phyloP scores from a whole-genome alignment of 2,329 filamentous ascomycete genomes.

The Xylaria sp. region DNA sequence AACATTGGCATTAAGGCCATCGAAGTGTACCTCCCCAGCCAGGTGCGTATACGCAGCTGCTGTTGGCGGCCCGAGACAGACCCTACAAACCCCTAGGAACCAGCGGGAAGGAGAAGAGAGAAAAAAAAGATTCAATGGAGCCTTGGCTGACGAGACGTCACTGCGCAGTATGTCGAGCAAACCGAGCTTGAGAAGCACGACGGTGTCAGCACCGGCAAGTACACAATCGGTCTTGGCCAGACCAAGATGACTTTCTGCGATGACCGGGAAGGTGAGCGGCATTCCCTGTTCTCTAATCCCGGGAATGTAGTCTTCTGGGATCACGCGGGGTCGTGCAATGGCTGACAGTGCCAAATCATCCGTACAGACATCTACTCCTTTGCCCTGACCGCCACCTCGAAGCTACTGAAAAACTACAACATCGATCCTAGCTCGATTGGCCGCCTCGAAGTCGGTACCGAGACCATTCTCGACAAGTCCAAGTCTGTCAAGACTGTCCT shows the following conservation, averaged over 20 bases:
- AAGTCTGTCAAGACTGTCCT: slow-evolving; percentile 89
- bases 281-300: background rate
- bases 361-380: slow-evolving; percentile 83
- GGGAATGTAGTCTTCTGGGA: background rate
- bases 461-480: slow-evolving; percentile 87
- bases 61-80: background rate
- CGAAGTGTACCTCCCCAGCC: slow-evolving; percentile 85
- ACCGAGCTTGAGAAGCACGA: slow-evolving; percentile 84
- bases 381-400: slow-evolving; percentile 76
- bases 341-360: slow-evolving; percentile 6
- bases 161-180: slow-evolving; percentile 78
- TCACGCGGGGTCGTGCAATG: background rate
- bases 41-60: slow-evolving; percentile 61
- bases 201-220: slow-evolving; percentile 81
- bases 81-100: background rate
- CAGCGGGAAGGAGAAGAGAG: background rate
- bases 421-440: slow-evolving; percentile 80
- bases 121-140: background rate
- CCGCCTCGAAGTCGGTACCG: slow-evolving; percentile 82
- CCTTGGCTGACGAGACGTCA: slow-evolving; percentile 31
- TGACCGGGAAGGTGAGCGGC: slow-evolving; percentile 76
- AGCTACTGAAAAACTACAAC: slow-evolving; percentile 81
- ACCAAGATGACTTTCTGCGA: slow-evolving; percentile 94
- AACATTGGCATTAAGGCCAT: slow-evolving; percentile 95
- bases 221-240: slow-evolving; percentile 89